phyloP scores from a whole-genome alignment of 306 rosid genomes.

The Crataegus laevigata region DNA sequence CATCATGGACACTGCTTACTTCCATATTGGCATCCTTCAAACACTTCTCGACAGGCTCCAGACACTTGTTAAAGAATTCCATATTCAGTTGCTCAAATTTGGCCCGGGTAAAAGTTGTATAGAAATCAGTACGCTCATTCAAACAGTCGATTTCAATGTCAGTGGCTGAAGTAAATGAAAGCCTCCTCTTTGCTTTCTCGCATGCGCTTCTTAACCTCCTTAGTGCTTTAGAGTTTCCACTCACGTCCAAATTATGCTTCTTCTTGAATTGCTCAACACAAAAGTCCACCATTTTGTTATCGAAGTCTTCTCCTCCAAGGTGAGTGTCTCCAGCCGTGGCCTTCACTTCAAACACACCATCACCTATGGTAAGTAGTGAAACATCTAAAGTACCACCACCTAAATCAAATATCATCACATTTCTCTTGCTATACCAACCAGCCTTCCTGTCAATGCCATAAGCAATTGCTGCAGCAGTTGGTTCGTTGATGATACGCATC shows the following conservation, averaged over 20 bases:
- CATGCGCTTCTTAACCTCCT: neutral
- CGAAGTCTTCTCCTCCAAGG: slow-evolving; percentile 6
- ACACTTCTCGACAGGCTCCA: neutral
- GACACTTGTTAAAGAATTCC: neutral
- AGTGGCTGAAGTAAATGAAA: neutral
- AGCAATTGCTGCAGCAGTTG: neutral
- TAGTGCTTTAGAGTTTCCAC: neutral
- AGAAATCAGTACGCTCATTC: neutral
- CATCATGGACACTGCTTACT: neutral
- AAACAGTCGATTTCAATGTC: neutral
- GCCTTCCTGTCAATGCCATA: neutral
- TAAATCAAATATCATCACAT: neutral
- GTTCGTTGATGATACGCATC: slow-evolving; percentile 8
- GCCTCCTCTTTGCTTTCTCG: neutral
- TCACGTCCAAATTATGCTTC: neutral
- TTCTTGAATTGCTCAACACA: neutral
- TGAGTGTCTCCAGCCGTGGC: slow-evolving; percentile 3
- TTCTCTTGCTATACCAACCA: neutral
- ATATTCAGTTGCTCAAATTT: neutral
- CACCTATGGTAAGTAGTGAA: neutral
- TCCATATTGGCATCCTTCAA: neutral
- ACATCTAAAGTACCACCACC: slow-evolving; percentile 2
- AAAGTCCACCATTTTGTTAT: neutral
- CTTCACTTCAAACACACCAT: neutral
- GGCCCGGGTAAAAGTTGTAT: neutral